Evolutionary conservation across 768 basidiomycete genomes (phyloP).

Genomic region (Ramaria sp.): DNA sequence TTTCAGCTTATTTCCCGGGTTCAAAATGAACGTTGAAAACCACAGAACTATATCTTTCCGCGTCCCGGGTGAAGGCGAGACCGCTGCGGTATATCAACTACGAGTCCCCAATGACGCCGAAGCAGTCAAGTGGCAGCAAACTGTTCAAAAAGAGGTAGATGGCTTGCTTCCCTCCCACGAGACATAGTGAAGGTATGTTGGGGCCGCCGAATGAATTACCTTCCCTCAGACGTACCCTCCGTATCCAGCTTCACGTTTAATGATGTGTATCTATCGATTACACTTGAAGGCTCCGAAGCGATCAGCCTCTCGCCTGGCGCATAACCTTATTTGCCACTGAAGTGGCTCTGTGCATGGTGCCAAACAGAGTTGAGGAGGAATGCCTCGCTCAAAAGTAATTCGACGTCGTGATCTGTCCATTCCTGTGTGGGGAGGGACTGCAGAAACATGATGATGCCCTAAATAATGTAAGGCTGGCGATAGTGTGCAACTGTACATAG

Average conservation of each 20-base stretch:
- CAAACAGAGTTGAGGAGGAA: conserved; percentile 89
- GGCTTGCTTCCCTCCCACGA: neutral
- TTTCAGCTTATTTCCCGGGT: conserved; percentile 52
- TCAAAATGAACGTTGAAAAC: conserved; percentile 46
- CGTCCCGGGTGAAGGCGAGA: conserved; percentile 49
- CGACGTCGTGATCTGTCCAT: conserved; percentile 95
- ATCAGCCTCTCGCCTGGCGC: neutral
- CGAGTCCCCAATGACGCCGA: conserved; percentile 50
- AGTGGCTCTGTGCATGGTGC: conserved; percentile 88
- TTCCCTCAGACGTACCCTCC: neutral
- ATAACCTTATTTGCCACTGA: conserved; percentile 41
- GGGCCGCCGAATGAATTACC: neutral
- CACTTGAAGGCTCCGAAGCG: neutral
- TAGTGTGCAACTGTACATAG: neutral
- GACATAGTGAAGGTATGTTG: neutral
- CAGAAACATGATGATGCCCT: conserved; percentile 99
- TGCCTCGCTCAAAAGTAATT: conserved; percentile 90
- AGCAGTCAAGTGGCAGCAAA: conserved; percentile 51
- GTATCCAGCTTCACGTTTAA: neutral
- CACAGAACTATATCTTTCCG: conserved; percentile 44
- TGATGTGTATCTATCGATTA: neutral
- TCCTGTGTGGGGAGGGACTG: conserved; percentile 85
- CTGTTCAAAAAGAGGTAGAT: conserved; percentile 27
- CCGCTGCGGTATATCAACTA: conserved; percentile 50
- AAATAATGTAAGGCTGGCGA: conserved; percentile 1